A percentile compares a stretch with the other conserved stretches of the same genome.
phyloP scores from a whole-genome alignment of 768 basidiomycete species.

The Imleria badia region DNA sequence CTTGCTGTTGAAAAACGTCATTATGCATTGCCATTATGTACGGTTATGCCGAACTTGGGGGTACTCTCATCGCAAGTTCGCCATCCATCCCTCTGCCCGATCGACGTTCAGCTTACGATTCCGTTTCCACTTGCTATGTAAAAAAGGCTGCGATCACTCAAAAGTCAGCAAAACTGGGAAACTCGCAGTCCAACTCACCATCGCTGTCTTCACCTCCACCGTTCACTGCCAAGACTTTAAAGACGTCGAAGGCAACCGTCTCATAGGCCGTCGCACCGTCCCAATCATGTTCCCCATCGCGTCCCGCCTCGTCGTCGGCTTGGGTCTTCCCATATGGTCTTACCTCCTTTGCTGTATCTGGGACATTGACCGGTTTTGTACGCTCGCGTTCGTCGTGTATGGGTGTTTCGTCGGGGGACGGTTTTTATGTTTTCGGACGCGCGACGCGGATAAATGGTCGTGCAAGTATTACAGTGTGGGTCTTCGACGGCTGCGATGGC shows the following conservation, averaged over 20 bases:
- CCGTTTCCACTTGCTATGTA: neutral
- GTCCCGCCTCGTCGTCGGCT: constrained; percentile 33
- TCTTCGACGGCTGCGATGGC: neutral
- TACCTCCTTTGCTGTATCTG: constrained; percentile 34
- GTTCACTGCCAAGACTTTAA: constrained; percentile 52
- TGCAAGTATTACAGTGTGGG: constrained; percentile 40
- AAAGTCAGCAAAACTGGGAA: constrained; percentile 27
- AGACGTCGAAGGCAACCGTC: constrained; percentile 41
- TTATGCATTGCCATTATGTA: constrained; percentile 42
- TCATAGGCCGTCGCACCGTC: constrained; percentile 39
- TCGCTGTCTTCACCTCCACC: constrained; percentile 42
- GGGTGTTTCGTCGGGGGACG: constrained; percentile 35
- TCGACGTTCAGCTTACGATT: neutral
- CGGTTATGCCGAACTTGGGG: constrained; percentile 38
- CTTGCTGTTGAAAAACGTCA: constrained; percentile 39
- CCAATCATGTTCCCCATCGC: constrained; percentile 43
- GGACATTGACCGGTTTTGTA: constrained; percentile 30
- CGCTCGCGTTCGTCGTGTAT: constrained; percentile 29
- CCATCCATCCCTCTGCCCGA: neutral
- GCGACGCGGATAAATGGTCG: constrained; percentile 33
- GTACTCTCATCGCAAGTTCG: constrained; percentile 36
- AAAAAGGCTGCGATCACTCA: constrained; percentile 23
- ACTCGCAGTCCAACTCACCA: constrained; percentile 36
- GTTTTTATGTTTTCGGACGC: constrained; percentile 30
- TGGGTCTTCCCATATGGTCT: constrained; percentile 41